phyloP scores from a whole-genome alignment of 805 yeast genomes.

The Metschnikowia matae region DNA sequence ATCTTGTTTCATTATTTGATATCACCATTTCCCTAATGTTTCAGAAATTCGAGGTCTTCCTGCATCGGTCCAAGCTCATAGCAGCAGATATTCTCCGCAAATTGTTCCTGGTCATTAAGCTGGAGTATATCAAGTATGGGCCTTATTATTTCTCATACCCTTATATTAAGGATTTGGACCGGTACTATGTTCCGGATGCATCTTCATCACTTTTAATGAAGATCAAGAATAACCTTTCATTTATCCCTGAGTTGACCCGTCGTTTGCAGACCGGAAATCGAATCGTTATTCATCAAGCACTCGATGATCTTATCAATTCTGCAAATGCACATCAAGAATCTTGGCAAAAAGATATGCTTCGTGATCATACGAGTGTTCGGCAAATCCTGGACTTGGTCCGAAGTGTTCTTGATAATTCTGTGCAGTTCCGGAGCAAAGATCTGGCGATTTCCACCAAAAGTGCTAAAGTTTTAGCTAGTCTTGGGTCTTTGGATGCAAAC shows the following conservation, averaged over 20 bases:
- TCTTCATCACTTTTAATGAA: slow-evolving; percentile 28
- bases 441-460: slow-evolving; percentile 53
- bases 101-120: slow-evolving; percentile 28
- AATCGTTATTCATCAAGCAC: slow-evolving; percentile 68
- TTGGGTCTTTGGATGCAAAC: slow-evolving; percentile 74
- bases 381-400: slow-evolving; percentile 46
- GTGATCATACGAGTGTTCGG: slow-evolving; percentile 25
- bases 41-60: slow-evolving; percentile 59
- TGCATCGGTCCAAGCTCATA: slow-evolving; percentile 43
- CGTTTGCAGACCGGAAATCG: slow-evolving; percentile 60
- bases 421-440: slow-evolving; percentile 48
- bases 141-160: slow-evolving; percentile 54
- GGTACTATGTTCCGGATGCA: slow-evolving; percentile 20
- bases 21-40: slow-evolving; percentile 68
- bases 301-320: slow-evolving; percentile 57
- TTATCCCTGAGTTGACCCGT: slow-evolving; percentile 50
- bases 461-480: slow-evolving; percentile 64
- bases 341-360: slow-evolving; percentile 41
- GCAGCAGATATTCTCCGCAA: slow-evolving; percentile 49
- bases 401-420: slow-evolving; percentile 53
- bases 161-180: slow-evolving; percentile 24
- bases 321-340: slow-evolving; percentile 48
- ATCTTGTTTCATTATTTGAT: slow-evolving; percentile 65
- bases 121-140: slow-evolving; percentile 39
- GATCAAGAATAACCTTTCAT: slow-evolving; percentile 27